phyloP scores from a whole-genome alignment of 1,139 yeast genomes.

The Kazachstania sp. region DNA sequence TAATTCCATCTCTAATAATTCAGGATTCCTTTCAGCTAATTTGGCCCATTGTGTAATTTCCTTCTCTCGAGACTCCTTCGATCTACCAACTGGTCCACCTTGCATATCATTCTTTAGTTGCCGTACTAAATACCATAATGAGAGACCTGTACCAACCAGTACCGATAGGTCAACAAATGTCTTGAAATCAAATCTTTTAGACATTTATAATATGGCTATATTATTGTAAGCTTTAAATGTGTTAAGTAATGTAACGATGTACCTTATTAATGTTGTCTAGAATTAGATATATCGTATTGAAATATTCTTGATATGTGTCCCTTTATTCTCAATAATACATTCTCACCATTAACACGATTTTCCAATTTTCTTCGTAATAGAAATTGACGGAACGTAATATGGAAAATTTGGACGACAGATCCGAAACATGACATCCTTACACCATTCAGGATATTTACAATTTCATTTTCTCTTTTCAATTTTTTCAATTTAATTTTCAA shows the following conservation, averaged over 20 bases:
- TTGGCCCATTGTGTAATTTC: conserved; percentile 56
- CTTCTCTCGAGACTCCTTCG: conserved; percentile 58
- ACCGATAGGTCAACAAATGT: conserved; percentile 58
- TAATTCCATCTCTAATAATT: conserved; percentile 44
- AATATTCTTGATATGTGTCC: not conserved
- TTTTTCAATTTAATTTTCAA: too few species aligned
- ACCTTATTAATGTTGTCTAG: not conserved
- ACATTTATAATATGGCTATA: conserved; percentile 11
- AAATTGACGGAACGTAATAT: too few species aligned
- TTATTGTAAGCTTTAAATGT: not conserved
- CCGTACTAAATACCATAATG: conserved; percentile 63
- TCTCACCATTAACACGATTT: too few species aligned
- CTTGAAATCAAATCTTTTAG: conserved; percentile 45
- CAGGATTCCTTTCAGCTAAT: conserved; percentile 52
- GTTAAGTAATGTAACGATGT: too few species aligned
- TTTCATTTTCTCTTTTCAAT: too few species aligned
- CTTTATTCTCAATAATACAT: not conserved
- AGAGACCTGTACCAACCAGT: conserved; percentile 73
- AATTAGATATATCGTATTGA: not conserved
- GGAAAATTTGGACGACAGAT: too few species aligned
- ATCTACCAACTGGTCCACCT: conserved; percentile 43
- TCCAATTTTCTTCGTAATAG: too few species aligned
- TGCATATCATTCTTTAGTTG: conserved; percentile 45
- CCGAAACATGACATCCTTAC: too few species aligned
- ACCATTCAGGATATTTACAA: too few species aligned